Base-by-base conservation (phyloP, 352 stramenopile genomes). In the Pythium volutum region DNA sequence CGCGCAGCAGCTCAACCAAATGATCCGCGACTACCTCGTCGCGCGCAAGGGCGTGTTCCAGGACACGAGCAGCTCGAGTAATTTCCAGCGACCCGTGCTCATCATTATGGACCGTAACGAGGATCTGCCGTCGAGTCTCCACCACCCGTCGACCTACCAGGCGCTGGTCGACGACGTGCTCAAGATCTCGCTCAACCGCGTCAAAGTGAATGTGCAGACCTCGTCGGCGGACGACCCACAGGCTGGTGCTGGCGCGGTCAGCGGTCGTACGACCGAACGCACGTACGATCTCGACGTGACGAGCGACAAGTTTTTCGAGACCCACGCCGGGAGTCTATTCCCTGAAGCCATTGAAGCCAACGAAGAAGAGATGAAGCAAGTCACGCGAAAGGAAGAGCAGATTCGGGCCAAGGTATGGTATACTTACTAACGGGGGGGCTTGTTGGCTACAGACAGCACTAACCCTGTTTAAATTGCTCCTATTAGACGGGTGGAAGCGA, bases 41-140 rank as follows among this genome's bases (percentile, higher is more conserved):
- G 71, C 77, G 38, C 75, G 81, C 22, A 88, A 86, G 62, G 80
- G 80, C 26, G 68, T 90, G 6, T 93, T 93, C 38, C 71, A 64
- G 6, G 84, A 93, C 34, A 75, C 61, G 31, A 36, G 31, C 8
- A 67, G 46, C 18, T 71, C 77, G 11, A 89, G 31, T 36, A 36
- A 64, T 46, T 93, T 91, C 59, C 84, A 93, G 53, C 83, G 96
- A 57, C 96, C 97, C 1, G 84, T 99, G 20, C 62, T 99, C 55
- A 94, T 99, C 38, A 95, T 99, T 56, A 86, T 99, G 76, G 96
- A 99, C 73, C 95, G 97, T 15, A 98, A 97, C 67, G 89, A 97
- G 73, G 96, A 99, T 73, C 77, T 99, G 23, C 86, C 97, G 20
- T 97, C 95, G 41, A 92, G 91, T 50, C 76, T 99, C 46, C 87